Evolutionary conservation across 257 asterid species (phyloP), one percentile per base, ranked within the genome.

Genomic region (Voacanga thouarsii): DNA sequence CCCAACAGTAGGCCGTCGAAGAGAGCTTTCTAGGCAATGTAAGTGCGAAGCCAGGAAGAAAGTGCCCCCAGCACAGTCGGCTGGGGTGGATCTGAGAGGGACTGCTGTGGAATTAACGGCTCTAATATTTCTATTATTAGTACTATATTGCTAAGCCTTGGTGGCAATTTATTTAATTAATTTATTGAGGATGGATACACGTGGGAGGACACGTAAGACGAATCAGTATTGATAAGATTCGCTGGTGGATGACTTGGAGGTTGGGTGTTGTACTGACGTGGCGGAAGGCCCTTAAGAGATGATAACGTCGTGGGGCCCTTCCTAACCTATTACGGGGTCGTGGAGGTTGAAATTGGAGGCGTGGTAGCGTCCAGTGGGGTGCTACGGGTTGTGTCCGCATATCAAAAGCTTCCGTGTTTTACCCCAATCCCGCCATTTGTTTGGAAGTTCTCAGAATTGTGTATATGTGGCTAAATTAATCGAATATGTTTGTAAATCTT

Each of bases 191-290:
- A 47, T 28, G 7, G 26, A 74, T 21, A 63, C 87, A 87, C 83
- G 90, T 82, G 85, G 81, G 47, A 1, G 11, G 45, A 28, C 86
- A 87, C 81, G 84, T 85, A 28, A 73, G 92, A 82, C 33, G n/a
- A 21, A 44, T 61, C 41, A n/a, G 72, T n/a, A 81, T 72, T 80
- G 82, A 82, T 39, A 73, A 69, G 81, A 84, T 79, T 61, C 60
- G 18, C 33, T 80, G 77, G 43, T 15, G 23, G 16, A 16, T 53
- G 59, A 53, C 3, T 21, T 53, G 59, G 59, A 53, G 59, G 75
- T 69, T 43, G 26, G 51, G 71, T 14, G 10, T 14, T 7, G 8
- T 15, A 19, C n/a, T 72, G 86, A 86, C 81, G 83, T 86, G 89
- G 80, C 74, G 9, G 64, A 80, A 14, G 55, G 82, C 84, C 81